Evolutionary conservation across 768 basidiomycete species (phyloP).

Genomic region (Rhizopogon vulgaris): DNA sequence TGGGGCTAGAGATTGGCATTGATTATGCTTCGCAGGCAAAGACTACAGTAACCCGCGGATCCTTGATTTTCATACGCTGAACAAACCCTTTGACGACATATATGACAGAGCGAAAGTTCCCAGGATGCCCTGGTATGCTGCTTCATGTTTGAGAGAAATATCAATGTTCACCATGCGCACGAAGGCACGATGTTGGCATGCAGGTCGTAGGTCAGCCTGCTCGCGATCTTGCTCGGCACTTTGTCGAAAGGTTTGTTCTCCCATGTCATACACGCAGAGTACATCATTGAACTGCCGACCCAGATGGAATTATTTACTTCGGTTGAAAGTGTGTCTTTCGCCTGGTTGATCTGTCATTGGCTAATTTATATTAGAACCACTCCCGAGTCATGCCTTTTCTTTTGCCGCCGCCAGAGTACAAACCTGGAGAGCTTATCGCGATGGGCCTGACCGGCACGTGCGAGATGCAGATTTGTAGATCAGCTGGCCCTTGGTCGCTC

Average conservation of each 20-base stretch:
- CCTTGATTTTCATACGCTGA: conserved; percentile 76
- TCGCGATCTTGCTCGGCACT: conserved; percentile 90
- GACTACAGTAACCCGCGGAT: conserved; percentile 92
- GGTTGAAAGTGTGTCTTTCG: conserved; percentile 68
- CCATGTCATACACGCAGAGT: not conserved
- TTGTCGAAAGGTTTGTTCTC: conserved; percentile 72
- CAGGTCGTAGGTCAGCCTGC: conserved; percentile 97
- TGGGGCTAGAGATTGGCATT: not conserved
- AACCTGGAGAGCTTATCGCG: conserved; percentile 64
- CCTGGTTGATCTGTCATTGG: not conserved
- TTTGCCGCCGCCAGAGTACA: conserved; percentile 90
- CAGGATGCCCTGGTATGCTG: conserved; percentile 91
- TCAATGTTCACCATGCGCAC: not conserved
- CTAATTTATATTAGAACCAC: conserved; percentile 61
- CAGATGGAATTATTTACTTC: conserved; percentile 91
- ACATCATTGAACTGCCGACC: conserved; percentile 1
- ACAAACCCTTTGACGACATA: conserved; percentile 93
- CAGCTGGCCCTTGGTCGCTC: conserved; percentile 94
- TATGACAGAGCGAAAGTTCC: conserved; percentile 86
- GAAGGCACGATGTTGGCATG: conserved; percentile 93
- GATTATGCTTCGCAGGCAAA: conserved; percentile 54
- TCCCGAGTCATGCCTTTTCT: conserved; percentile 89
- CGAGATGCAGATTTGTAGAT: conserved; percentile 94
- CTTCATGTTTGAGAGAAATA: not conserved
- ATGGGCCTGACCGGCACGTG: conserved; percentile 91